phyloP scores from a whole-genome alignment of 2,329 filamentous ascomycete species.

The Clonostachys byssicola region DNA sequence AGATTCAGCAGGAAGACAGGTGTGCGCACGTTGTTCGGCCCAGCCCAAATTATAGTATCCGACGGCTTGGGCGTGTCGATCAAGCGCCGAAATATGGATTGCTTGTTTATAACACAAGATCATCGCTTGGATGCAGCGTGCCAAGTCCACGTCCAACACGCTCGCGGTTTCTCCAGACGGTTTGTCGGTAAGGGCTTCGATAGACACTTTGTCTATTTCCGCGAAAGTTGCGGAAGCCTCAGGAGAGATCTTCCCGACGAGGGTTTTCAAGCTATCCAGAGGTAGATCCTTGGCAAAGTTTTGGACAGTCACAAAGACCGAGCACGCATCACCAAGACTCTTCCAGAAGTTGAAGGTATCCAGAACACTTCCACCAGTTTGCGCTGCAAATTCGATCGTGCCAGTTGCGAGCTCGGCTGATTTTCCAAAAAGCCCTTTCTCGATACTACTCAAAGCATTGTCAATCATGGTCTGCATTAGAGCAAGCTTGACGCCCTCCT shows the following conservation, averaged over 20 bases:
- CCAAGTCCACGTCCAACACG: slow-evolving; percentile 43
- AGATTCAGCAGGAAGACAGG: slow-evolving; percentile 49
- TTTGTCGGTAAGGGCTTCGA: slow-evolving; percentile 36
- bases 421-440: slow-evolving; percentile 83
- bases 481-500: slow-evolving; percentile 85
- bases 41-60: slow-evolving; percentile 96
- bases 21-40: slow-evolving; percentile 81
- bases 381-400: slow-evolving; percentile 63
- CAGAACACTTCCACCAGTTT: slow-evolving; percentile 51
- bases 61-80: slow-evolving; percentile 87
- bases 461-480: slow-evolving; percentile 86
- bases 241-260: slow-evolving; percentile 54
- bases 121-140: slow-evolving; percentile 61
- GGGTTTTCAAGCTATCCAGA: slow-evolving; percentile 42
- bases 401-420: slow-evolving; percentile 66
- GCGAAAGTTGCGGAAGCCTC: slow-evolving; percentile 57
- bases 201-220: slow-evolving; percentile 63
- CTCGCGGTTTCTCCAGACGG: slow-evolving; percentile 16
- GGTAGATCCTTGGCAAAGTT: slow-evolving; percentile 62
- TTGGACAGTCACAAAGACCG: slow-evolving; percentile 77
- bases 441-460: slow-evolving; percentile 70
- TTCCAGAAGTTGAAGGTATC: slow-evolving; percentile 96
- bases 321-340: slow-evolving; percentile 81
- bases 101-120: slow-evolving; percentile 87
- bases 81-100: slow-evolving; percentile 66